phyloP scores from a whole-genome alignment of 169 alveolate genomes.

The Eimeria acervulina region DNA sequence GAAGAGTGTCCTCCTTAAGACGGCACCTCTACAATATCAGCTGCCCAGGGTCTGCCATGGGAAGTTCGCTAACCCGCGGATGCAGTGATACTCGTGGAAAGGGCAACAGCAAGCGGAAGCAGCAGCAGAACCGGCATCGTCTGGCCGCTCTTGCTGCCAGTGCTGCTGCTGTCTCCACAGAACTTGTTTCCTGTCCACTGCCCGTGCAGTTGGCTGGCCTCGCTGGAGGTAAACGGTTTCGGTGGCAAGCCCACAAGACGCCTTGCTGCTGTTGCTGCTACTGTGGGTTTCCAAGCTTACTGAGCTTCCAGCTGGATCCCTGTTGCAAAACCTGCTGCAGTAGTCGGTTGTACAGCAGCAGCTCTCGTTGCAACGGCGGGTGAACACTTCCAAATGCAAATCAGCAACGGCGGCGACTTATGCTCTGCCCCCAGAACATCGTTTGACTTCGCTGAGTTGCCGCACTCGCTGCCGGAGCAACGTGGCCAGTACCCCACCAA shows the following conservation, averaged over 20 bases:
- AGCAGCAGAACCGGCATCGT: conserved; percentile 55
- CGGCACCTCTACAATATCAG: background rate
- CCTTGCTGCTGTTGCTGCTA: conserved; percentile 15
- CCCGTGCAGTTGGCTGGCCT: background rate
- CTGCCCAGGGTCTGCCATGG: background rate
- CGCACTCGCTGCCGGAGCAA: background rate
- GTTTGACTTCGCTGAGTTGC: no score
- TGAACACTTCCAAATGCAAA: background rate
- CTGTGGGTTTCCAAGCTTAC: background rate
- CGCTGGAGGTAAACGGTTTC: background rate
- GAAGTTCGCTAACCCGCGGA: background rate
- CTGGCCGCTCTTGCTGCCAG: conserved; percentile 7
- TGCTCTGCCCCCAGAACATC: background rate
- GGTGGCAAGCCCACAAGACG: background rate
- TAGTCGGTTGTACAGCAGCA: background rate
- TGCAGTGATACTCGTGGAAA: conserved; percentile 4
- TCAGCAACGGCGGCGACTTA: background rate
- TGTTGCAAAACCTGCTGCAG: conserved; percentile 23
- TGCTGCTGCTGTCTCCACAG: background rate
- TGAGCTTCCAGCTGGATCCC: background rate
- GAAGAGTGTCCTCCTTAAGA: background rate
- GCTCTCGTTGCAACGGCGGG: background rate
- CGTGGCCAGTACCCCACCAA: background rate
- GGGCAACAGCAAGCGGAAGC: conserved; percentile 35
- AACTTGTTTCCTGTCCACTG: background rate